Conservation (phyloP, 352 stramenopile genomes). For the Halophytophthora polymorphica region DNA sequence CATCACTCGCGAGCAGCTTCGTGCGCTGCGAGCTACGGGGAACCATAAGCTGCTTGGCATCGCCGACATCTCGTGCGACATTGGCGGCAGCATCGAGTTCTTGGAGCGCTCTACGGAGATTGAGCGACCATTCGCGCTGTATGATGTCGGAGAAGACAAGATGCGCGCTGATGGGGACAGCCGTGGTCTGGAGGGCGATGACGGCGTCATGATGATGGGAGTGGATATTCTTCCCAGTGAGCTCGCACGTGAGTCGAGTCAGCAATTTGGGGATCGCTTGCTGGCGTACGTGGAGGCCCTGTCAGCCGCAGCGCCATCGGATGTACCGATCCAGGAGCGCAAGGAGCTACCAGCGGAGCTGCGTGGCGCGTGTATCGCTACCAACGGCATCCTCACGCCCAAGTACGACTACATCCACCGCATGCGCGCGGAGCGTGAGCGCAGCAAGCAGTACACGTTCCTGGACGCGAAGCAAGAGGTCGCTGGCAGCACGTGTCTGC, state of each 20-base stretch:
- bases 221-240: conserved; percentile 96
- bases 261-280: conserved; percentile 94
- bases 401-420: conserved; percentile 92
- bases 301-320: conserved; percentile 45
- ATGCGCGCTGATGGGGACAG: conserved; percentile 67
- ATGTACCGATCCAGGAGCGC: conserved; percentile 43
- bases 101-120: conserved; percentile 92
- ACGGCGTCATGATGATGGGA: conserved; percentile 92
- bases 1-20: conserved; percentile 89
- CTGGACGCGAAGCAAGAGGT: conserved; percentile 67
- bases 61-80: conserved; percentile 95
- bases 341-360: conserved; percentile 75
- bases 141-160: conserved; percentile 72
- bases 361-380: conserved; percentile 89
- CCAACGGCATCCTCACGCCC: conserved; percentile 79
- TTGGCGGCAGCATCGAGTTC: conserved; percentile 93
- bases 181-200: conserved; percentile 29
- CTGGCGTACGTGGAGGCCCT: conserved; percentile 80
- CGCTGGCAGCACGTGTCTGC: conserved; percentile 74
- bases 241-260: conserved; percentile 90
- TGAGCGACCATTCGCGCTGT: conserved; percentile 92
- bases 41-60: conserved; percentile 89
- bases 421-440: conserved; percentile 84
- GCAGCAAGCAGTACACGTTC: conserved; percentile 64
- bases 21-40: conserved; percentile 48